phyloP scores from a whole-genome alignment of 148 eudicot genomes.

The Simmondsia chinensis region DNA sequence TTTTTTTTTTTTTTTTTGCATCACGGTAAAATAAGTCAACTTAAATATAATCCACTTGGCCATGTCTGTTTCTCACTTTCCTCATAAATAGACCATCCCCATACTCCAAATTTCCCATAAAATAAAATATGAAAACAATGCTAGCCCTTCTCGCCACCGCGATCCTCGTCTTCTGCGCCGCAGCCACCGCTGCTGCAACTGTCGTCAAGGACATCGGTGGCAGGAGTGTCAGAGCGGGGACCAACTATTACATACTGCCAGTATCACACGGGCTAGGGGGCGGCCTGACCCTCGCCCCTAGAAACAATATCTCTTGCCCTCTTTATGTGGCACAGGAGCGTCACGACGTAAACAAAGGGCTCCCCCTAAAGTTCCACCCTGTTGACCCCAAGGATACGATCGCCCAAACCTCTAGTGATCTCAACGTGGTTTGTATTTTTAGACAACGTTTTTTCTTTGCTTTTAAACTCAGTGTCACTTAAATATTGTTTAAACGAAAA shows the following conservation, averaged over 20 bases:
- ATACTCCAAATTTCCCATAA: no score
- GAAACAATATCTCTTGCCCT: constrained; percentile 29
- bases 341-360: constrained; percentile 18
- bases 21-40: no score
- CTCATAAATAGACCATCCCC: no score
- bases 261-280: constrained; percentile 22
- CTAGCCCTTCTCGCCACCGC: not conserved
- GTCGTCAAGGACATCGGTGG: constrained; percentile 16
- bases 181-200: constrained; percentile 3
- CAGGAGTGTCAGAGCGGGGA: constrained; percentile 7
- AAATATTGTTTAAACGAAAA: no score
- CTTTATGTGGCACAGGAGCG: constrained; percentile 26
- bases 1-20: no score
- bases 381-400: constrained; percentile 10
- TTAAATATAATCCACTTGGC: no score
- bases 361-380: constrained; percentile 24
- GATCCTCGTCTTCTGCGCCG: not conserved
- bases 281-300: constrained; percentile 29
- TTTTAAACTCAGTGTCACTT: no score
- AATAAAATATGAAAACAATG: no score
- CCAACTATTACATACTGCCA: constrained; percentile 21
- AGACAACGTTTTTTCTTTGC: no score
- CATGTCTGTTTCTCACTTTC: no score
- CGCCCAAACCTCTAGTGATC: constrained; percentile 18
- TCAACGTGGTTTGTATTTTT: constrained; percentile 34